These are phyloP conservation scores for Cladophialophora exuberans DNA, from an alignment of 2,329 filamentous ascomycete species.

Conservation along the genomic window DNA sequence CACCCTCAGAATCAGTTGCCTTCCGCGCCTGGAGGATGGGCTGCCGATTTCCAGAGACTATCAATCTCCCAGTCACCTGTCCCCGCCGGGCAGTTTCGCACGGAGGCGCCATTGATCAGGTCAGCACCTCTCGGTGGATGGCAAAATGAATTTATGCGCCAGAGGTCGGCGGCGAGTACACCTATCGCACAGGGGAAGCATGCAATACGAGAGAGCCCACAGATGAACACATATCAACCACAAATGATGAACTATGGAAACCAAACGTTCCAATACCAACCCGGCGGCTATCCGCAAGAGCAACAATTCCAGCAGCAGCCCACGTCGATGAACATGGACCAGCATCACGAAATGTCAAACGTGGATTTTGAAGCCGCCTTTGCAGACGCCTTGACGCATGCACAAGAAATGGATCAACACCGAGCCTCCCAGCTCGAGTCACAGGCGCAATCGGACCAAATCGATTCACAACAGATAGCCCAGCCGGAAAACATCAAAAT, in stretches of 20 bases:
- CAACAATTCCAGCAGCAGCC: constrained; percentile 35
- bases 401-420: constrained; percentile 26
- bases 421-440: background rate
- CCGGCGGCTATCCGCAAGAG: constrained; percentile 7
- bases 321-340: constrained; percentile 15
- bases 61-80: constrained; percentile 48
- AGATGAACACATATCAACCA: constrained; percentile 30
- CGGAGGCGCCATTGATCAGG: constrained; percentile 40
- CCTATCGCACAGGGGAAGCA: constrained; percentile 28
- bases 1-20: constrained; percentile 34
- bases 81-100: constrained; percentile 52
- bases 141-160: constrained; percentile 64
- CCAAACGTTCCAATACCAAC: constrained; percentile 31
- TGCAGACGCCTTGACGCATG: constrained; percentile 29
- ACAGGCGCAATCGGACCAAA: background rate
- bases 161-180: constrained; percentile 37
- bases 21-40: constrained; percentile 42
- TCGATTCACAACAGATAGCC: constrained; percentile 10
- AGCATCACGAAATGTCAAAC: constrained; percentile 25
- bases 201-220: constrained; percentile 16
- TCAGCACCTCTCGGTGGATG: constrained; percentile 48
- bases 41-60: constrained; percentile 52
- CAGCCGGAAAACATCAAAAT: constrained; percentile 40
- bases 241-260: constrained; percentile 17
- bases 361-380: constrained; percentile 33